Base-by-base conservation (phyloP, 768 basidiomycete genomes). In the Boletus sp. region DNA sequence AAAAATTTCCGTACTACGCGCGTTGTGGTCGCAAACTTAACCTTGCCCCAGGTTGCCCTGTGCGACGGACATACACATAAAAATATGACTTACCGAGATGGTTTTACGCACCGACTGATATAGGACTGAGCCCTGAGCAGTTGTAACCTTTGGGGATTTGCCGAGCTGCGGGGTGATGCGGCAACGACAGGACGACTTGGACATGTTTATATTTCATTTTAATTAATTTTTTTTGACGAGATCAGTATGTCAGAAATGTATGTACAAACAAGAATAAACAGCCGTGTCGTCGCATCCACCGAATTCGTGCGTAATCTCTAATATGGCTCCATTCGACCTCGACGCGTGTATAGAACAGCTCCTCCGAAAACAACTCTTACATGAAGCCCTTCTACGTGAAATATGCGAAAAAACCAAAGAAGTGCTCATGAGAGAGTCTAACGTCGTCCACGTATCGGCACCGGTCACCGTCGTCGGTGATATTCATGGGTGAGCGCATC, bases 321-420 rank as follows among this genome's bases (percentile, higher is more conserved):
- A 55, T 47, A 71, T 71, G 71, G 68, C 71, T 18, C 81, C 91
- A 69, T 96, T 98, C 80, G 92, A 98, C 80, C 87, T 98, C 70
- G 94, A 98, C 80, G 92, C 92, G 59, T 98, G 94, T 74, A 98
- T 98, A 68, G 78, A 89, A 66, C 91, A 94, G 67, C 79, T 96
- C 54, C 83, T 93, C 35, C 82, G 87, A 51, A 97, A 97, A 77
- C 94, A 97, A 62, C 85, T 99, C 14, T 79, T 99, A 5, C 95
- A 95, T 65, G 96, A 98, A 76, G 90, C 93, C 2, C 80, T 98
- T 29, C 74, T 99, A 44, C 88, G 94, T 50, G 96, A 99, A 80
- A 98, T 99, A 83, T 98, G 97, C 80, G 96, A 97, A 69, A 98
- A 98, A 77, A 97, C 96, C 15, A 99, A 98, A 71, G 97, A 99